Percentiles rank a stretch among this genome's conserved stretches.
Conservation (phyloP, 805 yeast species). For the Wickerhamomyces xylosicus region DNA sequence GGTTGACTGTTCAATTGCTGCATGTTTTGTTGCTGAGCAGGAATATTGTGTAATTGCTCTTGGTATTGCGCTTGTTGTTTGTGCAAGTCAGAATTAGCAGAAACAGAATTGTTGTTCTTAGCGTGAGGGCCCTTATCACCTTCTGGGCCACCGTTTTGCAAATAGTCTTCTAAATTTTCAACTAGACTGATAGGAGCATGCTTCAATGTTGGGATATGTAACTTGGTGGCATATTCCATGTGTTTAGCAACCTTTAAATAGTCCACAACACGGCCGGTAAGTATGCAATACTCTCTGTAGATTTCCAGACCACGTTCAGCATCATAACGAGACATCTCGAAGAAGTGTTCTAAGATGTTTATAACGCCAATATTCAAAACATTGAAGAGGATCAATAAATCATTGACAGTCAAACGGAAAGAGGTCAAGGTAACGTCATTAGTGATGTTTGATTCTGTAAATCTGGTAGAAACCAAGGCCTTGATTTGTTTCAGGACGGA, state of each 20-base stretch:
- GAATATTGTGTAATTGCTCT: conserved; percentile 3
- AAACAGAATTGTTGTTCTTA: not conserved
- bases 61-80: conserved; percentile 1
- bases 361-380: conserved; percentile 93
- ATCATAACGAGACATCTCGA: conserved; percentile 80
- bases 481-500: conserved; percentile 77
- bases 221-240: conserved; percentile 74
- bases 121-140: conserved; percentile 4
- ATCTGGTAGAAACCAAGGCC: conserved; percentile 62
- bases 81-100: not conserved
- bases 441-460: conserved; percentile 68
- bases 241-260: conserved; percentile 86
- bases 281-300: conserved; percentile 75
- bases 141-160: conserved; percentile 81
- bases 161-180: conserved; percentile 76
- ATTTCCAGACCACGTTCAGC: conserved; percentile 81
- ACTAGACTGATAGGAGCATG: conserved; percentile 96
- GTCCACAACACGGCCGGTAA: conserved; percentile 80
- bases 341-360: conserved; percentile 85
- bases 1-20: conserved; percentile 2
- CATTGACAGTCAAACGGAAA: conserved; percentile 84
- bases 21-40: conserved; percentile 14
- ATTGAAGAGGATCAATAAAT: conserved; percentile 77
- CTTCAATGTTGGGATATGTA: conserved; percentile 90
- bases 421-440: conserved; percentile 80